Evolutionary conservation across 441 rosid genomes (phyloP).

Genomic region (Pelargonium australe): DNA sequence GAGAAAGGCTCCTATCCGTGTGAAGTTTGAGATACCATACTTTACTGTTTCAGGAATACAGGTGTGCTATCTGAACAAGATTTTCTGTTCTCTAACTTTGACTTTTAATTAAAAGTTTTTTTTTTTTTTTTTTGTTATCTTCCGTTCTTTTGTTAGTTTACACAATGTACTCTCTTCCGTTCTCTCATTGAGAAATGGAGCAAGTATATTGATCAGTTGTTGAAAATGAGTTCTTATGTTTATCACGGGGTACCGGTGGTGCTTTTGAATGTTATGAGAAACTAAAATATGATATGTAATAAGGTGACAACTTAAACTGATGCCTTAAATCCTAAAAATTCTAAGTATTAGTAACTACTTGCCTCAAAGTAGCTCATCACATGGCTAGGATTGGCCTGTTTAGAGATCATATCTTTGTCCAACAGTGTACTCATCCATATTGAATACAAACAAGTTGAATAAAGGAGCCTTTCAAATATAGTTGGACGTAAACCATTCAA

Average conservation of each 20-base stretch:
- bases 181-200: background rate
- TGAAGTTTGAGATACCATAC: slow-evolving; percentile 96
- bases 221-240: background rate
- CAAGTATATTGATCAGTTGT: background rate
- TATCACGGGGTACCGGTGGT: background rate
- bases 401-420: no score
- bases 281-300: no score
- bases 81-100: background rate
- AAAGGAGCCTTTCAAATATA: no score
- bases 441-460: no score
- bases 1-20: slow-evolving; percentile 94
- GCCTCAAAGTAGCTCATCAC: no score
- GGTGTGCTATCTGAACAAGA: slow-evolving; percentile 31
- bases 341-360: no score
- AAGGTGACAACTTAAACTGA: no score
- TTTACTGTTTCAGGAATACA: slow-evolving; percentile 95
- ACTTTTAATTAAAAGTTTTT: background rate
- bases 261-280: background rate
- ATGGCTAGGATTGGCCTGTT: no score
- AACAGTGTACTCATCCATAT: no score
- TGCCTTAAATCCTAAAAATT: no score
- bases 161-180: background rate
- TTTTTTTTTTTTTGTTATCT: no score
- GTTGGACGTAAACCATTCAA: no score
- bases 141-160: background rate